Conservation (phyloP, 257 asterid species). For the Ophiorrhiza pumila region DNA sequence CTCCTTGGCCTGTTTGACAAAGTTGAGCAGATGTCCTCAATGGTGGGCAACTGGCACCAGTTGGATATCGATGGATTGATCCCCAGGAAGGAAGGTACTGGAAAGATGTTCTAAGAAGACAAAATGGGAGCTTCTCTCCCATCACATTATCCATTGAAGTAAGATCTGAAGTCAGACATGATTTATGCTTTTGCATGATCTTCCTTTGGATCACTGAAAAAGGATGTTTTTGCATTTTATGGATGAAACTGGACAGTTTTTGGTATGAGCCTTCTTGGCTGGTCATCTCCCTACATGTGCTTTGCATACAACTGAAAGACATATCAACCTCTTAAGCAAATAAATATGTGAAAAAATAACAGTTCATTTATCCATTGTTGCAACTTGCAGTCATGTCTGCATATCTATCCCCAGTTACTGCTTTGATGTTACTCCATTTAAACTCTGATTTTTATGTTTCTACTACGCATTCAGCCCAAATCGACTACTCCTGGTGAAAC, state of each 20-base stretch:
- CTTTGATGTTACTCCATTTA: no score
- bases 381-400: no score
- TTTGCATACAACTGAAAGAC: no score
- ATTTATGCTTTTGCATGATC: not conserved
- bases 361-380: not conserved
- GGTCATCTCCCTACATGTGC: no score
- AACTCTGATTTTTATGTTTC: no score
- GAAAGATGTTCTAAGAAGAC: conserved; percentile 65
- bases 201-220: conserved; percentile 2
- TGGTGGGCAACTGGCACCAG: conserved; percentile 67
- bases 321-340: not conserved
- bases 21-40: conserved; percentile 58
- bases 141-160: not conserved
- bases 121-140: not conserved
- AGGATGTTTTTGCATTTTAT: not conserved
- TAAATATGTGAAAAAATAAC: not conserved
- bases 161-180: not conserved
- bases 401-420: no score
- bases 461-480: no score
- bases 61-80: conserved; percentile 66
- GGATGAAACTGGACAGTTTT: not conserved
- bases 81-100: conserved; percentile 70
- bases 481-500: no score
- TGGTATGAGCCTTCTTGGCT: not conserved
- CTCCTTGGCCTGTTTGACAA: conserved; percentile 77